Evolutionary conservation across 352 stramenopile species (phyloP).

Genomic region (Phytopythium oedochilum): DNA sequence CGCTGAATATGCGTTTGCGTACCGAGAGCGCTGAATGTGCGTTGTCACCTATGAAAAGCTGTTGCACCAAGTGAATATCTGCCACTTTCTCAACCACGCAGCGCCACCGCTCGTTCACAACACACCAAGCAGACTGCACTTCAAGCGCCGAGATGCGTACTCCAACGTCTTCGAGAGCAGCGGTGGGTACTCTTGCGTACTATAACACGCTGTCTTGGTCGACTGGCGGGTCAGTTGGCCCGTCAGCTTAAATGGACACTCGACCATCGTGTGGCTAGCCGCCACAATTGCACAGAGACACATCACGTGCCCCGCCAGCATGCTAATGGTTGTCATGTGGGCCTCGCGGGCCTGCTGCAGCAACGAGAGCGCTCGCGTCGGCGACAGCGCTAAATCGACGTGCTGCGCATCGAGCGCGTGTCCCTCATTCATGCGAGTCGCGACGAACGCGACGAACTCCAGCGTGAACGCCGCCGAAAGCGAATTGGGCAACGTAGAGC

Average conservation of each 20-base stretch:
- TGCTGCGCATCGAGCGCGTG: background rate
- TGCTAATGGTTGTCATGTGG: background rate
- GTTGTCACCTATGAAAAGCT: too few relatives aligned
- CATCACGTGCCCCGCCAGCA: background rate
- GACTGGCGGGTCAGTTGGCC: background rate
- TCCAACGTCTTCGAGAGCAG: background rate
- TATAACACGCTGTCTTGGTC: background rate
- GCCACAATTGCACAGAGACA: too few relatives aligned
- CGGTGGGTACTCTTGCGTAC: background rate
- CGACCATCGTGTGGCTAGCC: background rate
- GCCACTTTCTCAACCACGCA: background rate
- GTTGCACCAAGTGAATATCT: too few relatives aligned
- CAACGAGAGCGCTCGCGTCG: background rate
- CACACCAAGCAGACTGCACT: background rate
- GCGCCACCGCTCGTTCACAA: background rate
- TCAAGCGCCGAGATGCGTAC: background rate
- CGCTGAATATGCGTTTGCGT: too few relatives aligned
- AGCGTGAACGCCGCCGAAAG: background rate
- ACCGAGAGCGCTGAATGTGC: too few relatives aligned
- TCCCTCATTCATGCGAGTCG: background rate
- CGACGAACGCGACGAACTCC: background rate
- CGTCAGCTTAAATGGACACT: background rate
- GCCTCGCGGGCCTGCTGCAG: background rate
- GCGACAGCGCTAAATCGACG: background rate
- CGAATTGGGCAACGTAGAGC: background rate